A percentile compares a stretch with the other conserved stretches of the same genome.
Conservation (phyloP, 306 rosid genomes). For the Albizia julibrissin region DNA sequence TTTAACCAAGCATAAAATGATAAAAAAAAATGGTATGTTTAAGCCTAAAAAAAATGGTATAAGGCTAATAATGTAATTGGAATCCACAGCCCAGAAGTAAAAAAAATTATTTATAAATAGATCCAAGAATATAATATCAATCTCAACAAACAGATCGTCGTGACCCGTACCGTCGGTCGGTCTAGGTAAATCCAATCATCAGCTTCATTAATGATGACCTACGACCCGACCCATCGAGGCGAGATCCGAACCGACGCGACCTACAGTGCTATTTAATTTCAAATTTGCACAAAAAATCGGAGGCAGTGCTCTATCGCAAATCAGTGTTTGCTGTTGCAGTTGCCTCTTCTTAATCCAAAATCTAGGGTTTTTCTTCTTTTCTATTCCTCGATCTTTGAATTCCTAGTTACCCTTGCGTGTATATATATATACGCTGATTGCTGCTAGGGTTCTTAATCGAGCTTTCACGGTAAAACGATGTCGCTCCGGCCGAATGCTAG, state of each 20-base stretch:
- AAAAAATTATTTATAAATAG: too few species aligned
- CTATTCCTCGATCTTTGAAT: slow-evolving; percentile 27
- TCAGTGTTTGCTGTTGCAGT: slow-evolving; percentile 20
- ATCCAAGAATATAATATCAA: too few species aligned
- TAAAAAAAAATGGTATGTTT: too few species aligned
- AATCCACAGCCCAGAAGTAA: too few species aligned
- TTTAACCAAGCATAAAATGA: neutral
- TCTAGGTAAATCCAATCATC: neutral
- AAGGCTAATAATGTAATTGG: too few species aligned
- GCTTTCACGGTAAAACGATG: slow-evolving; percentile 45
- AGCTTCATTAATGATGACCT: neutral
- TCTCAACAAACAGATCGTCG: neutral
- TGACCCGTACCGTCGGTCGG: neutral
- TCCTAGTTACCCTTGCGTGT: neutral
- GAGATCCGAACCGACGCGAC: slow-evolving; percentile 4
- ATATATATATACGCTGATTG: neutral
- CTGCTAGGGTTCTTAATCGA: slow-evolving; percentile 26
- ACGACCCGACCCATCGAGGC: neutral
- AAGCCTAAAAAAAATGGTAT: too few species aligned
- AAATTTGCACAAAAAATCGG: slow-evolving; percentile 30
- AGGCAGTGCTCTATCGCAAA: slow-evolving; percentile 5
- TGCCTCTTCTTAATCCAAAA: slow-evolving; percentile 27
- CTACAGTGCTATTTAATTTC: slow-evolving; percentile 44
- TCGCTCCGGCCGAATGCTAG: slow-evolving; percentile 85
- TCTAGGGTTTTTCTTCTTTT: slow-evolving; percentile 42